Evolutionary conservation across 2,329 filamentous ascomycete genomes (phyloP).

Genomic region (Trichophyton simii): DNA sequence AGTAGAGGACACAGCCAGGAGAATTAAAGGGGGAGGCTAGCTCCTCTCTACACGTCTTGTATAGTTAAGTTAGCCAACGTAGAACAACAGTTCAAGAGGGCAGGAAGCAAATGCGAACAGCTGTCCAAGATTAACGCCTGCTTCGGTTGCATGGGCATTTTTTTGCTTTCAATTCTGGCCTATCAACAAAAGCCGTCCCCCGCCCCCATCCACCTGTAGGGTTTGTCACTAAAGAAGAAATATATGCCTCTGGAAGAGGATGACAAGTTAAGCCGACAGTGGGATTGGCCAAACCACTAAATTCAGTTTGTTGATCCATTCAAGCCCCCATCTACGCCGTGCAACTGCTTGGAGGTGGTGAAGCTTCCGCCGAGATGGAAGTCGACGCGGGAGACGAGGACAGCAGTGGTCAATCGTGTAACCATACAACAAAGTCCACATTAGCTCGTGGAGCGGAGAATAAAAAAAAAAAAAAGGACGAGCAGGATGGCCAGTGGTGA

Average conservation of each 20-base stretch:
- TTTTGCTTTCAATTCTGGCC: background rate
- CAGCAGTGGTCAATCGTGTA: background rate
- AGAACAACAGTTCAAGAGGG: no score
- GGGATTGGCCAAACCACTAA: background rate
- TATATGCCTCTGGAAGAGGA: background rate
- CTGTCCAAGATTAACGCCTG: background rate
- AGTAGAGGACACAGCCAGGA: background rate
- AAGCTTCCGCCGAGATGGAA: background rate
- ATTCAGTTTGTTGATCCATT: background rate
- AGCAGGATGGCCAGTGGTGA: background rate
- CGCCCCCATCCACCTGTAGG: background rate
- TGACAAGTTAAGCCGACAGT: background rate
- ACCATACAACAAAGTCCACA: constrained; percentile 2
- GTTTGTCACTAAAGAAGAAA: background rate
- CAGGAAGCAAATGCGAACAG: no score
- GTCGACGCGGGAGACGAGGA: background rate
- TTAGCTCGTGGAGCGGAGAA: constrained; percentile 1
- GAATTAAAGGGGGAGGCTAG: background rate
- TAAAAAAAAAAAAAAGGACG: background rate
- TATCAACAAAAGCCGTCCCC: background rate
- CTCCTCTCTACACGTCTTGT: background rate
- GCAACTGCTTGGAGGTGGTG: background rate
- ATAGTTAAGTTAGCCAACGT: background rate
- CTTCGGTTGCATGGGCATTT: background rate
- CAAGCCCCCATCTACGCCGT: background rate